A percentile compares a stretch with the other conserved stretches of the same genome.
Evolutionary conservation across 192 early-diverging fungal genomes (phyloP).

Genomic region (Spizellomyces sp.): DNA sequence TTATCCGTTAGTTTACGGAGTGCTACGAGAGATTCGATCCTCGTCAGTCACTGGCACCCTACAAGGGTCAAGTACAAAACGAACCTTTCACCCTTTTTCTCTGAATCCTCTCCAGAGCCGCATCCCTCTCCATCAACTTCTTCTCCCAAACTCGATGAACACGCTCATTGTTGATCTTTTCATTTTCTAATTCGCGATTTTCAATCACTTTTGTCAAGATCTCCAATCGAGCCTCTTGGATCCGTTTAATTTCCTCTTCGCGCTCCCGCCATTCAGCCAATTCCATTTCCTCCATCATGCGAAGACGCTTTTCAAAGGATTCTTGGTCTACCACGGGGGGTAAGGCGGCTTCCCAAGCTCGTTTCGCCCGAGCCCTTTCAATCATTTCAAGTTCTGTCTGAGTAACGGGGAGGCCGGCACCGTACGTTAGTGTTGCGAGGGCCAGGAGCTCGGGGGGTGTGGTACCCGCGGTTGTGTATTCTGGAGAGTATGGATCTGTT

Average conservation of each 20-base stretch:
- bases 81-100: conserved; percentile 49
- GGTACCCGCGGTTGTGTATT: conserved; percentile 42
- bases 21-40: conserved; percentile 23
- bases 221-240: conserved; percentile 55
- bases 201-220: conserved; percentile 55
- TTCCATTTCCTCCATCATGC: conserved; percentile 72
- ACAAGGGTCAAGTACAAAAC: background rate
- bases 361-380: conserved; percentile 59
- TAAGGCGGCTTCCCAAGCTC: conserved; percentile 59
- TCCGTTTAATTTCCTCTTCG: conserved; percentile 55
- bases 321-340: conserved; percentile 58
- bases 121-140: conserved; percentile 59
- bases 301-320: conserved; percentile 54
- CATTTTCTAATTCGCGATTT: conserved; percentile 55
- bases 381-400: conserved; percentile 65
- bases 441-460: conserved; percentile 60
- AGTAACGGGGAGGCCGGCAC: conserved; percentile 55
- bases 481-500: conserved; percentile 67
- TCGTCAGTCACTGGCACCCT: too few species aligned
- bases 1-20: conserved; percentile 55
- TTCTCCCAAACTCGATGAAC: conserved; percentile 56
- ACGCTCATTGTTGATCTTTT: conserved; percentile 50
- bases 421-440: conserved; percentile 57
- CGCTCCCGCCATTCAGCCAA: conserved; percentile 62
- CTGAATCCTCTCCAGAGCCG: conserved; percentile 49